These are phyloP conservation scores for Trichoderma afroharzianum DNA, from an alignment of 2,329 filamentous ascomycete species.

Conservation along the genomic window DNA sequence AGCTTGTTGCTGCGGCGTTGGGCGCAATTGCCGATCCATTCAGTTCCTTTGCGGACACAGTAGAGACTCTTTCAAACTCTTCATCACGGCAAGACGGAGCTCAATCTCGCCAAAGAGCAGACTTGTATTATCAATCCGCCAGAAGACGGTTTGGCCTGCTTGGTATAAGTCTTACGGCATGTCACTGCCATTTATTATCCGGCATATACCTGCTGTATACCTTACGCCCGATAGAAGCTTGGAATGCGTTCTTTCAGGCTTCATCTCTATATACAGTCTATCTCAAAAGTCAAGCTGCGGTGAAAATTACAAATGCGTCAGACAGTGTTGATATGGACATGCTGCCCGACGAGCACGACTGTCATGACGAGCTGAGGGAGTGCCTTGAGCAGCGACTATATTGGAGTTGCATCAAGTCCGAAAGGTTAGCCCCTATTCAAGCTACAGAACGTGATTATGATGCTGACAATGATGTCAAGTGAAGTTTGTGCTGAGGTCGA, in stretches of 20 bases:
- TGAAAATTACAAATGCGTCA: neutral
- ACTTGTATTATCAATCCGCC: neutral
- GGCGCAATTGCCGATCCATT: neutral
- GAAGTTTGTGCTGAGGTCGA: neutral
- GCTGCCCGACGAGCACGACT: neutral
- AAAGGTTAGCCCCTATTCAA: neutral
- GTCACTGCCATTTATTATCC: neutral
- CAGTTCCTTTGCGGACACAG: neutral
- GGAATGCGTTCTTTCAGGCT: neutral
- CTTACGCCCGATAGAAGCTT: neutral
- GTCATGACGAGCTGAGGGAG: neutral
- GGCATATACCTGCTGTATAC: neutral
- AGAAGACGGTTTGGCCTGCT: neutral
- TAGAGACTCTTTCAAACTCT: neutral
- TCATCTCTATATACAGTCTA: neutral
- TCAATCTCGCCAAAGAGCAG: neutral
- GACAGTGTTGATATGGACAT: neutral
- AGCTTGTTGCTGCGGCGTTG: neutral
- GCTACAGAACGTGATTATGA: too few relatives aligned
- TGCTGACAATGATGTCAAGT: neutral
- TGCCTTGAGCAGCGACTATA: neutral
- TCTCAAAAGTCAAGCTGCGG: neutral
- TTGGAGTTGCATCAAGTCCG: neutral
- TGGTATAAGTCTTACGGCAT: neutral
- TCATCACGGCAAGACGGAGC: neutral